Evolutionary conservation across 2,329 filamentous ascomycete genomes (phyloP), one percentile per base, ranked within the genome.

Genomic region (Paraphoma sp.): DNA sequence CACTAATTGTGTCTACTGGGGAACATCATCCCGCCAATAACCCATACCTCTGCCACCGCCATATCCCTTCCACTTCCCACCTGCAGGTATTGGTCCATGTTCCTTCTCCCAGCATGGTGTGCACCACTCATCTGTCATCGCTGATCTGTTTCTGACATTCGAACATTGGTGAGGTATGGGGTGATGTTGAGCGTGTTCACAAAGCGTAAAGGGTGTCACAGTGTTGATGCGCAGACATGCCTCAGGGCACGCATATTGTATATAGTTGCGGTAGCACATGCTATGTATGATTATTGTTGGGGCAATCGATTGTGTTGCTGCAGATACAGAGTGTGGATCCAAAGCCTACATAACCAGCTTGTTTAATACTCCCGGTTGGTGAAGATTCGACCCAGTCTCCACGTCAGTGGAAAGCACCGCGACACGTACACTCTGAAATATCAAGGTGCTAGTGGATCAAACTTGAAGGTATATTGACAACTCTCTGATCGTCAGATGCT

Each of bases 261-360:
- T 51, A 4, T 4, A 45, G 41, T 62, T 60, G 31, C 60, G 58
- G 14, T 57, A 49, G 46, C 60, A 64, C 62, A 67, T 65, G n/a
- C n/a, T n/a, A n/a, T n/a, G n/a, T n/a, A n/a, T n/a, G n/a, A n/a
- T n/a, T n/a, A n/a, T n/a, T n/a, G n/a, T n/a, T n/a, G n/a, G n/a
- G n/a, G n/a, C n/a, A n/a, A n/a, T n/a, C n/a, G n/a, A n/a, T n/a
- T n/a, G n/a, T n/a, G n/a, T n/a, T n/a, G n/a, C n/a, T n/a, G n/a
- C n/a, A n/a, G n/a, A n/a, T n/a, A n/a, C n/a, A n/a, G n/a, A n/a
- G n/a, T n/a, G n/a, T n/a, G n/a, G n/a, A n/a, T n/a, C n/a, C n/a
- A n/a, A n/a, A n/a, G n/a, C n/a, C n/a, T n/a, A n/a, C n/a, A n/a
- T n/a, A n/a, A n/a, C n/a, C n/a, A n/a, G n/a, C n/a, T n/a, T n/a